These are phyloP conservation scores for Inonotus hispidus DNA, from an alignment of 1,284 basidiomycete genomes.

Conservation along the genomic window DNA sequence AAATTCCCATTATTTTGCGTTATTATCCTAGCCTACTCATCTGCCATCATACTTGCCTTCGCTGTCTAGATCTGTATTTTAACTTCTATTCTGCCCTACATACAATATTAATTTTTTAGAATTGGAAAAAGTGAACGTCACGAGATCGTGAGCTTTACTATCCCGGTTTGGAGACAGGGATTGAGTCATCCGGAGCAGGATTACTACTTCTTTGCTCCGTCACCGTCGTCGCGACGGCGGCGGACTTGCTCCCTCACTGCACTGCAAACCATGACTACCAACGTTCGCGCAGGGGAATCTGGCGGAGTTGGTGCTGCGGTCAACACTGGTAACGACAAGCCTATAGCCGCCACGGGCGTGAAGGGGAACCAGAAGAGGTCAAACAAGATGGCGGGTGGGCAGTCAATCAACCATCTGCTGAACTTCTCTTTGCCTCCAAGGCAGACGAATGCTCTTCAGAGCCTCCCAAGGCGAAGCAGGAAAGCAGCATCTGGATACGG, in stretches of 20 bases:
- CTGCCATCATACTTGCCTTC: background rate
- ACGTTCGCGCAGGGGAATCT: background rate
- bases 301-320: background rate
- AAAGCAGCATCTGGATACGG: constrained; percentile 56
- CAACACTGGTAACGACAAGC: background rate
- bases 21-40: background rate
- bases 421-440: constrained; percentile 82
- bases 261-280: background rate
- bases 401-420: constrained; percentile 72
- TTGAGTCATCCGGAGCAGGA: background rate
- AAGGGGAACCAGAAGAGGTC: constrained; percentile 44
- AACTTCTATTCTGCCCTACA: no score
- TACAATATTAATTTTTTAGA: no score
- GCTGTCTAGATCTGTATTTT: no score
- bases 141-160: background rate
- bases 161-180: background rate
- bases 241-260: background rate
- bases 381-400: constrained; percentile 56
- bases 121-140: no score
- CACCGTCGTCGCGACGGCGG: constrained; percentile 16
- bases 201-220: constrained; percentile 2
- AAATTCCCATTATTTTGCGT: background rate
- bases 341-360: background rate
- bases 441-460: constrained; percentile 51
- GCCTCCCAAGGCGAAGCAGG: constrained; percentile 67